Evolutionary conservation across 352 stramenopile species (phyloP).

Genomic region (Nothophytophthora sp.): DNA sequence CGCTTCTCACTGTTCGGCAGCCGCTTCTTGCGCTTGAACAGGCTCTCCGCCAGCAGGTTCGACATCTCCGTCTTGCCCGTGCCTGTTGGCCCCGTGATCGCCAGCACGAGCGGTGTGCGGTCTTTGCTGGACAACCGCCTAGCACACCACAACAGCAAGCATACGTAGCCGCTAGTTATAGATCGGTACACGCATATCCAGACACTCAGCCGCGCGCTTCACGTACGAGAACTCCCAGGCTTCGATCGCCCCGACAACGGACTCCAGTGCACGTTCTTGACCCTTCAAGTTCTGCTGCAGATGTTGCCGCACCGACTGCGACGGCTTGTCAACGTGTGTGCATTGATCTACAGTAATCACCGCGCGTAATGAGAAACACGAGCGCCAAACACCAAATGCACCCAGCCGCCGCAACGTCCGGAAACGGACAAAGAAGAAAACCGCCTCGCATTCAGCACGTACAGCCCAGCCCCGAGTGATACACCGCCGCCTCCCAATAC

Average conservation of each 20-base stretch:
- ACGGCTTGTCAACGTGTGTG: conserved; percentile 70
- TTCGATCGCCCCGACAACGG: conserved; percentile 70
- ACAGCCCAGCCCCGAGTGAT: conserved; percentile 54
- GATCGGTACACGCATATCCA: background rate
- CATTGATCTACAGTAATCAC: conserved; percentile 78
- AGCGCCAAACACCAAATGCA: background rate
- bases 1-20: conserved; percentile 70
- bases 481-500: conserved; percentile 44
- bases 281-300: conserved; percentile 59
- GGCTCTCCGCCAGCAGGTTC: conserved; percentile 74
- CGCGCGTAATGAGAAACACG: too few species aligned
- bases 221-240: conserved; percentile 84
- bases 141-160: conserved; percentile 5
- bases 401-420: background rate
- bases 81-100: conserved; percentile 88
- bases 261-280: conserved; percentile 65
- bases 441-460: conserved; percentile 17
- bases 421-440: background rate
- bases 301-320: conserved; percentile 50
- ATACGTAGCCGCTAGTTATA: background rate
- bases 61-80: conserved; percentile 92
- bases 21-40: conserved; percentile 83
- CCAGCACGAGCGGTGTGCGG: conserved; percentile 79
- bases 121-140: conserved; percentile 58
- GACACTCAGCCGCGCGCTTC: background rate